A percentile compares a stretch with the other conserved stretches of the same genome.
Conservation (phyloP, 2,329 filamentous ascomycete species). For the Didymella arachidicola region DNA sequence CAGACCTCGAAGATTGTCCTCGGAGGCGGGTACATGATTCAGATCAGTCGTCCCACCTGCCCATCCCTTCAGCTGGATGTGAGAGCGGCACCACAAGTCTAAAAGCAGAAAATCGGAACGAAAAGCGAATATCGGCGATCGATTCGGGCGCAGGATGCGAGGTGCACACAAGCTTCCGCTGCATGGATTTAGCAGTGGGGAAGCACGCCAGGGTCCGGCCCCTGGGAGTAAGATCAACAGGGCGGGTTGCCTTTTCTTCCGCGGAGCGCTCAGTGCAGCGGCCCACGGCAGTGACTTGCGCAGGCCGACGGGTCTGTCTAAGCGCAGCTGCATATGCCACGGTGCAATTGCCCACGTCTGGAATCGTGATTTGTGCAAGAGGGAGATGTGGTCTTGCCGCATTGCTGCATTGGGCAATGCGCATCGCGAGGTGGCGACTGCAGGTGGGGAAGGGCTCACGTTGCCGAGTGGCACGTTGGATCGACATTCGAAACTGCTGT, state of each 20-base stretch:
- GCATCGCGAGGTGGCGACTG: not conserved
- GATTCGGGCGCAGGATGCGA: not conserved
- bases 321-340: slow-evolving; percentile 11
- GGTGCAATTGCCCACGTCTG: not conserved
- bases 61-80: not conserved
- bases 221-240: not conserved
- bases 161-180: slow-evolving; percentile 12
- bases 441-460: not conserved
- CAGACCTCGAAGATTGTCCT: not conserved
- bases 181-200: slow-evolving; percentile 7
- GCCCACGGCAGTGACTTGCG: slow-evolving; percentile 1
- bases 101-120: not conserved
- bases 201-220: slow-evolving; percentile 1
- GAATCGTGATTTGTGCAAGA: not conserved
- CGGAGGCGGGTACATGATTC: not conserved
- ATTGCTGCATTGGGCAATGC: not conserved
- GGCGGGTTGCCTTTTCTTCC: not conserved
- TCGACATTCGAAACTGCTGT: slow-evolving; percentile 3
- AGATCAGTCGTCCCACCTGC: not conserved
- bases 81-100: not conserved
- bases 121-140: not conserved
- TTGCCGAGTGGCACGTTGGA: not conserved
- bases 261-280: slow-evolving; percentile 1
- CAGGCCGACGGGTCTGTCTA: slow-evolving; percentile 2
- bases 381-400: not conserved